Base-by-base conservation (phyloP, 73 alveolate genomes). In the Symbiodinium natans region DNA sequence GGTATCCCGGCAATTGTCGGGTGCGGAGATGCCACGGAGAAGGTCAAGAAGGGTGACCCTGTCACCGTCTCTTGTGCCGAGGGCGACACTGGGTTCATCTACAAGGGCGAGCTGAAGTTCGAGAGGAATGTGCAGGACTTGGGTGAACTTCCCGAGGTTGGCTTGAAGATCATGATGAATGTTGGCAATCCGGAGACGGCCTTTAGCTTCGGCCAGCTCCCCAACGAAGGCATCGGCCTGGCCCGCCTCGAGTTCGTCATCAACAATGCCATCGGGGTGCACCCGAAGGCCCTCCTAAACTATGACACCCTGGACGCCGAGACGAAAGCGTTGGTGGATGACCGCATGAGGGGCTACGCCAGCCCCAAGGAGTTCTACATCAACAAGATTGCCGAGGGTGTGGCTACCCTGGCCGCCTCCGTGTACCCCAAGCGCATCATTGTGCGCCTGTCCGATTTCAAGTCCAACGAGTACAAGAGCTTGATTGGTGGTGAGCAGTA, bases 1-100 rank as follows among this genome's bases (percentile, higher is more conserved):
- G 99, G 99, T 88, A 99, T 98, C 46, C 99, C 99, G 39, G 99
- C 99, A 94, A 99, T 99, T 85, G 99, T 99, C 41, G 99, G 99
- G n/a, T 93, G 99, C 74, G 99, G 99, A 4, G 99, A 99, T 88
- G 99, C 99, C 92, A 99, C 99, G 73, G 98, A 99, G 41, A 88
- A 86, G 93, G 96, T 99, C 68, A 87, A 86, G 93, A 99, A 99
- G 87, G 99, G 97, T 43, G 99, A 98, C 83, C 93, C 83, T 54
- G 99, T 99, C 56, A 99, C 99, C 56, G 99, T 99, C 38, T 99
- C 99, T 84, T 99, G 99, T 34, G 98, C 99, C 27, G 99, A 99
- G 98, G 99, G 99, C 39, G 99, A 98, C 86, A 99, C 99, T 31
- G 99, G 99, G 43, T 63, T 9, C 85, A 93, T 93, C 99, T 93